Evolutionary conservation across 1,284 basidiomycete species (phyloP).

Genomic region (Tilletia walkeri): DNA sequence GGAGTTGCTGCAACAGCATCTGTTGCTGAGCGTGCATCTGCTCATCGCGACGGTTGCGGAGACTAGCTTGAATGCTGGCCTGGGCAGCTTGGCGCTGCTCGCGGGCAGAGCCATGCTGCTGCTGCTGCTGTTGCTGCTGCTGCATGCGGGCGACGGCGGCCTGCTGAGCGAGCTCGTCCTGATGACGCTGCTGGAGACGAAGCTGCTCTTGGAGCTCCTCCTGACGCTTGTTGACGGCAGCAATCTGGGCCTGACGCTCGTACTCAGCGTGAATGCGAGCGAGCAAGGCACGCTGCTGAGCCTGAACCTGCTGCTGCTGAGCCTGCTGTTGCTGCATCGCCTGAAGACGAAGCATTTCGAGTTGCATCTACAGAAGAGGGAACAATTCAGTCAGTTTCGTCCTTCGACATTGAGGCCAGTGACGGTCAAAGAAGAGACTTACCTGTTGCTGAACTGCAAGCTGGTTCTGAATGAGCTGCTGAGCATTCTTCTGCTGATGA

Average conservation of each 20-base stretch:
- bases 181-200: slow-evolving; percentile 21
- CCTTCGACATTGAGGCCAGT: neutral
- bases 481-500: slow-evolving; percentile 26
- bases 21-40: slow-evolving; percentile 31
- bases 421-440: neutral
- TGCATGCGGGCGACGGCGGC: slow-evolving; percentile 25
- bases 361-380: slow-evolving; percentile 21
- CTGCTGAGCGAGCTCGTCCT: slow-evolving; percentile 24
- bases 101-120: slow-evolving; percentile 18
- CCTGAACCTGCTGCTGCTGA: slow-evolving; percentile 30
- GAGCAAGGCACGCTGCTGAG: slow-evolving; percentile 44
- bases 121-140: slow-evolving; percentile 6
- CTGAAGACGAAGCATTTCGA: slow-evolving; percentile 42
- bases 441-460: slow-evolving; percentile 31
- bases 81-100: slow-evolving; percentile 47
- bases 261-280: slow-evolving; percentile 40
- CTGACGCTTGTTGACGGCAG: slow-evolving; percentile 8
- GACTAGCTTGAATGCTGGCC: slow-evolving; percentile 44
- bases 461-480: slow-evolving; percentile 39
- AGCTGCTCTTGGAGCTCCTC: slow-evolving; percentile 22
- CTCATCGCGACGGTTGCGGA: slow-evolving; percentile 35
- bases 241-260: slow-evolving; percentile 26
- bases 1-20: slow-evolving; percentile 24
- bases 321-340: slow-evolving; percentile 39
- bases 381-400: neutral